phyloP scores from a whole-genome alignment of 78 protist genomes.

The Cavenderia fasciculata region DNA sequence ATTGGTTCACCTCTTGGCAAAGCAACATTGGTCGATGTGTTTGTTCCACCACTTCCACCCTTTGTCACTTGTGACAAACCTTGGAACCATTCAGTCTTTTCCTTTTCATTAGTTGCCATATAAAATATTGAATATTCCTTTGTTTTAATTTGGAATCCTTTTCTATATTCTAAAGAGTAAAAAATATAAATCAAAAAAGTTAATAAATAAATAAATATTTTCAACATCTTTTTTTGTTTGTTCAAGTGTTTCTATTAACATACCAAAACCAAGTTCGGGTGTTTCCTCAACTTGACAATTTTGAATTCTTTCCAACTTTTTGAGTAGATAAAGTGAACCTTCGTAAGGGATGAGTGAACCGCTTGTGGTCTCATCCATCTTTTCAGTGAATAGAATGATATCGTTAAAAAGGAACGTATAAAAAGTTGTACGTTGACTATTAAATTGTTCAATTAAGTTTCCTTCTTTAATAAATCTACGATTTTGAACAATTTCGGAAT shows the following conservation, averaged over 20 bases:
- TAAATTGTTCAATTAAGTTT: constrained; percentile 57
- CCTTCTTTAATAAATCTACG: constrained; percentile 70
- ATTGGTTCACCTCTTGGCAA: neutral
- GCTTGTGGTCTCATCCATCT: constrained; percentile 50
- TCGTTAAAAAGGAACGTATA: constrained; percentile 61
- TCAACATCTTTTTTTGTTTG: no score
- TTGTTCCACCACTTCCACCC: no score
- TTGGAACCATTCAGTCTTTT: constrained; percentile 51
- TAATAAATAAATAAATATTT: no score
- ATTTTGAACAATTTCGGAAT: constrained; percentile 17
- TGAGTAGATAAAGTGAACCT: constrained; percentile 43
- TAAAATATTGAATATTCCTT: constrained; percentile 46
- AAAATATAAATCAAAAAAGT: neutral
- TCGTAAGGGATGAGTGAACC: constrained; percentile 32
- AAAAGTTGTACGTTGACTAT: constrained; percentile 58
- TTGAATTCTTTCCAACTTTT: constrained; percentile 52
- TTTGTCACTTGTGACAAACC: constrained; percentile 24
- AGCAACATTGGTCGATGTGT: neutral
- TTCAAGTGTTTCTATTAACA: no score
- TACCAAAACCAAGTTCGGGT: constrained; percentile 60
- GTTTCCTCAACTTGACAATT: constrained; percentile 53
- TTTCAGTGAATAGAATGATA: constrained; percentile 58
- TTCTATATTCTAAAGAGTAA: constrained; percentile 29
- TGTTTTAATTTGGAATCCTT: constrained; percentile 69
- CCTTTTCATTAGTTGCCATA: constrained; percentile 61